phyloP scores from a whole-genome alignment of 108 stramenopile genomes.

The Bacterosira constricta region DNA sequence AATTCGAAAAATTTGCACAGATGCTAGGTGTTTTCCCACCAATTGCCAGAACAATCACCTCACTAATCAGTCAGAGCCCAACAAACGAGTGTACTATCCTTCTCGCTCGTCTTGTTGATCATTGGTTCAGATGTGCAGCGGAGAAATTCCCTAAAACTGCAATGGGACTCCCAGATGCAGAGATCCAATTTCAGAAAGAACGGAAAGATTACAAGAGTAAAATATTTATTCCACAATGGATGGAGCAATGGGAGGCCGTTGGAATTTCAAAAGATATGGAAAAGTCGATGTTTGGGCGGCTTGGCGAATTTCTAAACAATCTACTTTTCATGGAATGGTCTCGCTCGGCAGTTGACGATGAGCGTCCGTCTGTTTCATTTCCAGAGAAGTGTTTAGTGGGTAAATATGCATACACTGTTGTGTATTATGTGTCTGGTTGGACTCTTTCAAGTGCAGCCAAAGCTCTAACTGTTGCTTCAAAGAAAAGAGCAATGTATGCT shows the following conservation, averaged over 20 bases:
- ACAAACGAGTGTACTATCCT: not conserved
- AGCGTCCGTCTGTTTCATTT: conserved; percentile 1
- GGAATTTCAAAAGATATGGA: not conserved
- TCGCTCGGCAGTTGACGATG: not conserved
- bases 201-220: not conserved
- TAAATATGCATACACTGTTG: conserved; percentile 10
- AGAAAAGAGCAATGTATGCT: not conserved
- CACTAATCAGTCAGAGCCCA: not conserved
- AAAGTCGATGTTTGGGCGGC: not conserved
- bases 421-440: conserved; percentile 19
- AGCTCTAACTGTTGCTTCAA: not conserved
- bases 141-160: not conserved
- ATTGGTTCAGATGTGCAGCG: not conserved
- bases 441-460: conserved; percentile 6
- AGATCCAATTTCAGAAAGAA: not conserved
- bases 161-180: not conserved
- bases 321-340: conserved; percentile 9
- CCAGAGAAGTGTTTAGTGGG: conserved; percentile 1
- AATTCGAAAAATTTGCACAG: no score
- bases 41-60: not conserved
- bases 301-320: not conserved
- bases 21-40: not conserved
- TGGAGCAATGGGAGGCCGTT: no score
- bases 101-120: not conserved
- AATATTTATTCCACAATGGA: no score